phyloP scores from a whole-genome alignment of 2,329 filamentous ascomycete genomes.

The Leptographium lundbergii region DNA sequence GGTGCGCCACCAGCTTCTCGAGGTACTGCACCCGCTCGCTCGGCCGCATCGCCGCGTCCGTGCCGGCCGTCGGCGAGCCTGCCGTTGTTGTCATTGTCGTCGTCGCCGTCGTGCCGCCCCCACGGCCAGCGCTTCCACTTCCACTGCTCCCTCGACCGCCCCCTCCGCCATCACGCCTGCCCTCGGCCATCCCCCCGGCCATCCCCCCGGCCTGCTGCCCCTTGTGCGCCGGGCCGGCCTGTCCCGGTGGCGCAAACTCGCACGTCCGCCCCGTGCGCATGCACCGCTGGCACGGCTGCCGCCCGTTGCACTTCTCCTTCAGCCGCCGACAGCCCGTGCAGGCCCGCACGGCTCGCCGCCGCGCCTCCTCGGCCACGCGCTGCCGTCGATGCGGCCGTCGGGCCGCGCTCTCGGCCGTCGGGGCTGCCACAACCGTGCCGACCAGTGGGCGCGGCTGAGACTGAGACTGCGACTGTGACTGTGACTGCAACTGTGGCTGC shows the following conservation, averaged over 20 bases:
- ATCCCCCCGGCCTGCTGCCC: not conserved
- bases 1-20: conserved; percentile 9
- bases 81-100: not conserved
- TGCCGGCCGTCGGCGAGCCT: no score
- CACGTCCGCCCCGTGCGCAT: conserved; percentile 9
- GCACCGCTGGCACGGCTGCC: conserved; percentile 12
- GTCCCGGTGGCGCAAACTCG: conserved; percentile 18
- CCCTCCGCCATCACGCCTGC: not conserved
- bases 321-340: conserved; percentile 9
- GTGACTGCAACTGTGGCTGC: no score
- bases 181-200: no score
- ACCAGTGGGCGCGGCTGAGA: no score
- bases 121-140: no score
- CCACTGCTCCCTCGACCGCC: not conserved
- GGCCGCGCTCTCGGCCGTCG: not conserved
- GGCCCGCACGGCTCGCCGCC: conserved; percentile 3
- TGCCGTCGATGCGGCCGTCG: not conserved
- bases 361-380: conserved; percentile 3
- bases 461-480: no score
- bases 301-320: conserved; percentile 14
- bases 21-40: conserved; percentile 5
- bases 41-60: not conserved
- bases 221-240: not conserved
- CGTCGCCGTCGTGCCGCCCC: not conserved
- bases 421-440: no score